Base-by-base conservation (phyloP, 2,329 filamentous ascomycete species). In the Penicillium sp. region DNA sequence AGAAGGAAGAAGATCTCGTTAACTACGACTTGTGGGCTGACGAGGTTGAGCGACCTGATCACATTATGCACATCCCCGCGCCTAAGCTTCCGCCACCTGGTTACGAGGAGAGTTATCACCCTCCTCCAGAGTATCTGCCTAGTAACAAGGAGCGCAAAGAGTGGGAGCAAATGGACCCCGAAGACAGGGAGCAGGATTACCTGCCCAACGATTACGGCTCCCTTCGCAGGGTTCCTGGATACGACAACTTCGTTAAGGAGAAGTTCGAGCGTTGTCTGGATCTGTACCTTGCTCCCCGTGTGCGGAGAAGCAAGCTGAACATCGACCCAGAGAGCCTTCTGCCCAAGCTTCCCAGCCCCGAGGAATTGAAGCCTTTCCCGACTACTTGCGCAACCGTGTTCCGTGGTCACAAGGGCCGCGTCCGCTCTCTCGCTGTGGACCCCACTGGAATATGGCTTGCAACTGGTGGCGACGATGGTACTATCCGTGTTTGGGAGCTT, bases 81-180 rank as follows among this genome's bases (percentile, higher is more conserved):
- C 93, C 93, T 4, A 98, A 98, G 67, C 77, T 94, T 40, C 84
- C 91, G 23, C 91, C 93, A 29, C 93, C 93, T 23, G 89, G 89
- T 42, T 96, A 95, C 67, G 90, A 95, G 61, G 82, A 96, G 67
- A 95, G 89, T 63, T 97, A 98, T 68, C 95, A 97, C 69, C 93
- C 93, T 20, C 93, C 94, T 40, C 81, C 86, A 3, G 93, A 98
- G 73, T 98, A 97, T 66, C 75, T 98, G 2, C 94, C 91, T 1
- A 86, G 87, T 44, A 81, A 85, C 61, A 83, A 87, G 31, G 93
- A 98, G 73, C 87, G 79, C 66, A 82, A 87, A 56, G 79, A 79
- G 11, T 98, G 93, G 93, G 83, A 95, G 61, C 80, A 86, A 42
- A 77, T 81, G 22, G 91, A 97, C 54, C 86, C 88, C 2, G 93